Evolutionary conservation across 1,284 basidiomycete species (phyloP), one percentile per base, ranked within the genome.

Genomic region (Agaricales sp.): DNA sequence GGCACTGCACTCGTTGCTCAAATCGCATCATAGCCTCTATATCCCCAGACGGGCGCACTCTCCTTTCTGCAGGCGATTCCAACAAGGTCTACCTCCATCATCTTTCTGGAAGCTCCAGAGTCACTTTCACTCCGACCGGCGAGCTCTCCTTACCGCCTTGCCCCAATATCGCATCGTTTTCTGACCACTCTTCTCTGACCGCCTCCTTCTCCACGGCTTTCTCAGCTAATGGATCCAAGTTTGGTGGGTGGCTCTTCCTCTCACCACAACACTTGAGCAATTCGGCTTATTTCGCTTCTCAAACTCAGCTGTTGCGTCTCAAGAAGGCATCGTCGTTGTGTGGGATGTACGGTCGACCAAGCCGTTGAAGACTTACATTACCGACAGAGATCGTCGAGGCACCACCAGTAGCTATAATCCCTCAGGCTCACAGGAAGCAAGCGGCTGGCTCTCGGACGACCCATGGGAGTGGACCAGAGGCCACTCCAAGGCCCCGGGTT

Each of bases 201-300:
- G 81, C 85, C 2, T 86, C 85, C n/a, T 93, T 92, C 64, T 85
- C 82, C 13, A 89, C 87, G 0, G 78, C 87, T 1, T 94, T 91
- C 70, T 87, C 82, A 2, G 67, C 79, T 0, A 82, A 89, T 55
- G 87, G 89, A 0, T 72, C 74, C 45, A 88, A 89, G 57, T 92
- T 92, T 58, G 39, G 39, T 41, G 19, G 18, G 39, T 41, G 16
- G 26, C 14, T 30, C 14, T 30, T 14, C 26, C 6, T 14, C 26
- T 30, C 26, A 30, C 26, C 14, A 14, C 6, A 30, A 14, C 14
- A 30, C 26, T 14, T 30, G 26, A 6, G 26, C 26, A 6, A 30
- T 30, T 30, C 6, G 26, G 14, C 14, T 30, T 14, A 41, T 18
- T 16, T 4, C 18, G 8, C 13, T 18, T 41, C n/a, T 41, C 39